Base-by-base conservation (phyloP, 225 moss, liverwort and hornwort genomes). In the Polytrichum formosum region DNA sequence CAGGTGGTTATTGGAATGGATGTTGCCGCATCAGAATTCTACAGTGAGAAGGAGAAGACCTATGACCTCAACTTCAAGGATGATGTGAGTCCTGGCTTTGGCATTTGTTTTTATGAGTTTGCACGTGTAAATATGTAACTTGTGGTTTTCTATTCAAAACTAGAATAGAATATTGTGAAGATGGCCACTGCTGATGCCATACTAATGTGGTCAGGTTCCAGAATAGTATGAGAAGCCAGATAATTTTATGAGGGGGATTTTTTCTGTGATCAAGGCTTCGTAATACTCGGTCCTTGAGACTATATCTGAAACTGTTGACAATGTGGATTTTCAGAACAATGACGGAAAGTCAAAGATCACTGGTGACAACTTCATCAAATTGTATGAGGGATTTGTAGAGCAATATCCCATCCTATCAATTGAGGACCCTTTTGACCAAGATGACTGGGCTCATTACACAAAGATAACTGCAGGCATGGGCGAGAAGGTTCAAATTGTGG, bases 341-440 rank as follows among this genome's bases (percentile, higher is more conserved):
- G 92, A 95, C 54, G 95, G 95, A 25, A 95, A 78, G 23, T 69
- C 79, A 1, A 92, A 95, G 79, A 78, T 96, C 2, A 82, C 67
- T 5, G 90, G 93, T 18, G 93, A 92, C 4, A 83, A 89, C 22
- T 75, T 90, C 25, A 92, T 93, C 62, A 82, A 96, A 68, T 35
- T 93, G 72, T 91, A 93, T 68, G 86, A 91, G 30, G 91, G 90
- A 8, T 96, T 93, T 29, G 90, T 91, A 17, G 28, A 18, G 0
- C 93, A 97, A 35, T 97, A 86, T 70, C 96, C 93, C 27, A 93
- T 97, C 31, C 87, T 86, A 8, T 82, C 90, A 19, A 92, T 96
- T 70, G 96, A 96, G 83, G 96, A 96, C 65, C 96, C 96, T 22
- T 96, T 96, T 66, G 96, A 96, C 68, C 96, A 96, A 79, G 96